Evolutionary conservation across 306 rosid species (phyloP), one percentile per base, ranked within the genome.

Genomic region (Lupinus albus): DNA sequence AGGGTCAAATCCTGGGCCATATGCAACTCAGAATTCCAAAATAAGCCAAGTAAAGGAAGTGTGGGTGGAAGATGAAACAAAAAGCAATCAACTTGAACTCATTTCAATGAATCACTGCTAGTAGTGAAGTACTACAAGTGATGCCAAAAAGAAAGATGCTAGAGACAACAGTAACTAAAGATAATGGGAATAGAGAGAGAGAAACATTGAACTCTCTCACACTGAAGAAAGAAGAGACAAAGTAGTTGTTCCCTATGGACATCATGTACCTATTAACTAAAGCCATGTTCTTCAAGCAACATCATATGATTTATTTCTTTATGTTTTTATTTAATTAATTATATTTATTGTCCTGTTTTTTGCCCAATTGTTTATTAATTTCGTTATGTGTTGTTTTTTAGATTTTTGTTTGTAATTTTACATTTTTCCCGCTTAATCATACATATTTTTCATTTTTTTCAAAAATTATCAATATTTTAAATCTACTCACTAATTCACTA

Each of bases 201-300:
- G 66, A 45, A 20, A 41, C 13, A 71, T 12, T 67, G 71, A 66
- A 75, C 13, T 47, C 66, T 77, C 62, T 77, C 68, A 54, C 39
- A 66, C 64, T 55, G 25, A 20, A 20, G 25, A 20, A 20, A 20
- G 25, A 20, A 20, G 25, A 20, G 25, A 20, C 2, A 20, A 20
- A 20, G 1, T 20, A 1, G 25, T 2, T 20, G 25, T 20, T 38
- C 44, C 17, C 18, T 52, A 12, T 56, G 50, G 59, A 54, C 72
- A 74, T 75, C 57, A 77, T 82, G 88, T 78, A 69, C 77, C 84
- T 78, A 32, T 2, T 20, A 20, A 20, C 25, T 20, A 20, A 20
- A 20, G 25, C 25, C 70, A 78, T 80, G 76, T 62, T 70, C 77
- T 64, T 72, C 54, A 61, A 16, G 50, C 83, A 53, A 44, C 73